A percentile compares a stretch with the other conserved stretches of the same genome.
Conservation (phyloP, 2,329 filamentous ascomycete genomes). For the Colletotrichum siamense region DNA sequence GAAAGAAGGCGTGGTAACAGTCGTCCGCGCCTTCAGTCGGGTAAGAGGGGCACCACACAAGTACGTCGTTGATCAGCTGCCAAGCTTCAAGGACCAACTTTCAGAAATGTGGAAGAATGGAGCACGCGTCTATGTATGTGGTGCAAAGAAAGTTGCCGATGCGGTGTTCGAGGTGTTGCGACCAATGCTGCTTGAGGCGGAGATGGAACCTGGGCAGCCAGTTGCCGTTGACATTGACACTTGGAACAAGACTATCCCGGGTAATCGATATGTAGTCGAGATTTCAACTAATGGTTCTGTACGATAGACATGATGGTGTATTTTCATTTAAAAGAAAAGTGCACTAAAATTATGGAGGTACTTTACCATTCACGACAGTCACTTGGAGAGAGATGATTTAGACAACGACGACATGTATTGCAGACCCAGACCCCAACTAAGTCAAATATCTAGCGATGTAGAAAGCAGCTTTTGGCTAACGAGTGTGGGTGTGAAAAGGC, state of each 20-base stretch:
- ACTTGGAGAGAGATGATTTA: not conserved
- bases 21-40: constrained; percentile 64
- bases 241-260: not conserved
- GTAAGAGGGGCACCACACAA: constrained; percentile 26
- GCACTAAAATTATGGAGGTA: not conserved
- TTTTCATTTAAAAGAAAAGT: too few species aligned
- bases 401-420: not conserved
- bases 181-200: not conserved
- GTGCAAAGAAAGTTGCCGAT: constrained; percentile 52
- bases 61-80: constrained; percentile 22
- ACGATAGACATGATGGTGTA: too few species aligned
- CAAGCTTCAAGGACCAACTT: not conserved
- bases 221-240: not conserved
- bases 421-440: not conserved
- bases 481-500: not conserved
- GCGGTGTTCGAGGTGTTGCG: not conserved
- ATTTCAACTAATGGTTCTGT: not conserved
- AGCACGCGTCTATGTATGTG: constrained; percentile 70
- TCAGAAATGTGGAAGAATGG: constrained; percentile 39
- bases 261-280: not conserved
- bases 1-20: constrained; percentile 60
- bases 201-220: not conserved
- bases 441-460: not conserved
- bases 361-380: not conserved
- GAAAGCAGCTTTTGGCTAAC: not conserved